Percentiles rank a stretch among this genome's conserved stretches.
Evolutionary conservation across 768 basidiomycete species (phyloP).

Genomic region (Tubosaeta sp.): DNA sequence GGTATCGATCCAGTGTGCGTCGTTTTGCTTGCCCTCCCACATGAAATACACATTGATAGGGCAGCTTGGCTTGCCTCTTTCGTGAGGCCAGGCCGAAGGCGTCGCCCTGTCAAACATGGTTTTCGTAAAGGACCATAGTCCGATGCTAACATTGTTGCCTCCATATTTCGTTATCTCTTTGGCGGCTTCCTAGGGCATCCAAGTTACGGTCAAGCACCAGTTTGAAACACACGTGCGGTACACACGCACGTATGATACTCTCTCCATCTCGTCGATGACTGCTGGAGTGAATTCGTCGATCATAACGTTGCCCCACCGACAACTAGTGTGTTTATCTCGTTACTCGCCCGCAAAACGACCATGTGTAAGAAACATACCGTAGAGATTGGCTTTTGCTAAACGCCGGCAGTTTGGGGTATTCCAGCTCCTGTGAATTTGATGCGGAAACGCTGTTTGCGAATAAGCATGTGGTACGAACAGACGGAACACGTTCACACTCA

Average conservation of each 20-base stretch:
- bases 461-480: neutral
- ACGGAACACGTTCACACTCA: neutral
- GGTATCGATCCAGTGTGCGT: conserved; percentile 7
- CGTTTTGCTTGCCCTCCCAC: conserved; percentile 14
- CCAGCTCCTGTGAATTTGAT: neutral
- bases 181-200: neutral
- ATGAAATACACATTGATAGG: conserved; percentile 9
- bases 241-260: neutral
- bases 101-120: conserved; percentile 12
- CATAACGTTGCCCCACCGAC: conserved; percentile 11
- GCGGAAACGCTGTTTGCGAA: neutral
- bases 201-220: neutral
- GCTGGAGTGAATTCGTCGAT: conserved; percentile 5
- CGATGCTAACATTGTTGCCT: conserved; percentile 1
- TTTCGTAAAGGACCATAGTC: conserved; percentile 12
- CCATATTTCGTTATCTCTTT: neutral
- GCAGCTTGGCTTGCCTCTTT: conserved; percentile 7
- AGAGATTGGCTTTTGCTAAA: neutral
- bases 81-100: conserved; percentile 15
- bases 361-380: neutral
- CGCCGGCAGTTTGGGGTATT: neutral
- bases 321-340: neutral
- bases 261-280: conserved; percentile 1
- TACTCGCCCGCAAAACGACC: neutral
- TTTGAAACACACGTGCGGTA: neutral